Evolutionary conservation across 352 stramenopile genomes (phyloP), one percentile per base, ranked within the genome.

Genomic region (Pythium myriotylum): DNA sequence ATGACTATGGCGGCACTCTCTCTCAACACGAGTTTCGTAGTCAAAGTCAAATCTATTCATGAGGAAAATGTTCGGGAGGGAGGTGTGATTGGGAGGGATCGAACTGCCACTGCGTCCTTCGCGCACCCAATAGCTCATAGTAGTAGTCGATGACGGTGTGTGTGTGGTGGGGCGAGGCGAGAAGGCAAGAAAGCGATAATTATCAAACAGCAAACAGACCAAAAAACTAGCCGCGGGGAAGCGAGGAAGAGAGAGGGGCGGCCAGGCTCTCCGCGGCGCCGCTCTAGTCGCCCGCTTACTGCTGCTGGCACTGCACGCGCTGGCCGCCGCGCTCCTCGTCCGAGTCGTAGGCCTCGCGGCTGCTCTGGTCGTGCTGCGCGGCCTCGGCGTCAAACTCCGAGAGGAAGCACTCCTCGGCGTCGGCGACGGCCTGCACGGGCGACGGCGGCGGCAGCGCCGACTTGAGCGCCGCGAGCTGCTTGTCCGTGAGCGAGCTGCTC

Each of bases 311-410:
- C 68, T 94, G 81, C 63, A 96, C 87, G 54, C 85, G 85, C 72
- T 89, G 85, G 39, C 90, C 86, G 45, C 96, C 92, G 56, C 91
- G 91, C 62, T 98, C 93, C 35, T 97, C 92, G 67, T 98, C 95
- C 70, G 96, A 97, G 54, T 96, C 93, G 71, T 96, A 95, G 12
- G 84, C 81, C 51, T 92, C 81, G 46, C 88, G 81, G 48, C 82
- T 69, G 63, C 60, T 73, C 68, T 84, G 73, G 68, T 78, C 92
- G 63, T 73, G 85, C 87, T 90, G 97, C 73, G 86, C 87, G 16
- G 86, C 84, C 50, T 94, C 84, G n/a, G 85, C 82, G 59, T 97
- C 96, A 74, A 99, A 99, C 65, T 96, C 88, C 70, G 81, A 89
- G 22, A 98, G 59, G 74, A 92, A 92, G 62, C 75, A 89, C 73